A percentile compares a stretch with the other conserved stretches of the same genome.
Evolutionary conservation across 75 land plant species (phyloP).

Genomic region (Cunninghamia lanceolata): DNA sequence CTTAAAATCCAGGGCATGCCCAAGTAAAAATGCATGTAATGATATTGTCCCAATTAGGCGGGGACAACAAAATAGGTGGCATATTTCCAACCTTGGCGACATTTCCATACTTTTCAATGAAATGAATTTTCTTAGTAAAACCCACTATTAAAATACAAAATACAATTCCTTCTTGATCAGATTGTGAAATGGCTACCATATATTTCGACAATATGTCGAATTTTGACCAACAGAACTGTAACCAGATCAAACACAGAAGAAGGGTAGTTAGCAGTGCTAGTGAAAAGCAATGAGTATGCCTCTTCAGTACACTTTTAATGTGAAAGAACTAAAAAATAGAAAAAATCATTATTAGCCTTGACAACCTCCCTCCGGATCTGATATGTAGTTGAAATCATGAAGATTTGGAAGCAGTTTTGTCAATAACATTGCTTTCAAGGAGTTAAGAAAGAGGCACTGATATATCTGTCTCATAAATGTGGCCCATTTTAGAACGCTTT

Average conservation of each 20-base stretch:
- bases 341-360: not conserved
- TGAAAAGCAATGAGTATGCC: not conserved
- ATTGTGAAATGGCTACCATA: not conserved
- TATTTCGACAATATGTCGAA: not conserved
- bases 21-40: not conserved
- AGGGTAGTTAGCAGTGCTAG: not conserved
- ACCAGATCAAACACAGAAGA: not conserved
- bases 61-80: not conserved
- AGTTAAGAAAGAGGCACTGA: not conserved
- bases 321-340: not conserved
- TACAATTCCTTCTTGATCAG: not conserved
- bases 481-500: constrained; percentile 92
- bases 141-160: not conserved
- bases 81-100: not conserved
- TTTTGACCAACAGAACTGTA: not conserved
- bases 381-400: not conserved
- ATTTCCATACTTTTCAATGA: not conserved
- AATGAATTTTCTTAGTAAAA: not conserved
- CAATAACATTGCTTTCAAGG: not conserved
- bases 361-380: not conserved
- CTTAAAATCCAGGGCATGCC: no score
- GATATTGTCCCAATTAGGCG: not conserved
- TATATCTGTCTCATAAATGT: constrained; percentile 67
- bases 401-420: not conserved
- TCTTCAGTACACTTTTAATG: not conserved